Evolutionary conservation across 345 rosid genomes (phyloP).

Genomic region (Lepidium didymum): DNA sequence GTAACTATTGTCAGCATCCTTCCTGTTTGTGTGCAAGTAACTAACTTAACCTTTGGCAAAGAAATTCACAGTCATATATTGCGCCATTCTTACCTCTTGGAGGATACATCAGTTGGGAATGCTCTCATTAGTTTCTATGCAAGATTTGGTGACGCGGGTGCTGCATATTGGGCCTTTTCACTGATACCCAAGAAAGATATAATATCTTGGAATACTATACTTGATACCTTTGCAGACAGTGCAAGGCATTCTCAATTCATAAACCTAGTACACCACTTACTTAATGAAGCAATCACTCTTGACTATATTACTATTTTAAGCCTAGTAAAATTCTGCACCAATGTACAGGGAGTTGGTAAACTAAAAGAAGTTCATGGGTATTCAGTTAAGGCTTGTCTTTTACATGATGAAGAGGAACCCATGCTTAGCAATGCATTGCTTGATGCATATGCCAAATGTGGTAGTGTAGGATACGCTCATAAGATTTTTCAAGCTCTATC

Average conservation of each 20-base stretch:
- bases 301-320: conserved; percentile 27
- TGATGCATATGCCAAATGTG: conserved; percentile 70
- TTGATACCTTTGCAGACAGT: conserved; percentile 29
- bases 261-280: conserved; percentile 40
- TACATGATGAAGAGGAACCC: conserved; percentile 34
- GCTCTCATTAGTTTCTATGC: conserved; percentile 55
- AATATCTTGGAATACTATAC: conserved; percentile 35
- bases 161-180: conserved; percentile 39
- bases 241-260: conserved; percentile 34
- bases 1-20: conserved; percentile 61
- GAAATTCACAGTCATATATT: conserved; percentile 25
- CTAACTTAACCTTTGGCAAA: conserved; percentile 41
- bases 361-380: conserved; percentile 75
- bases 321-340: conserved; percentile 23
- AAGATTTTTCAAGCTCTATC: conserved; percentile 49
- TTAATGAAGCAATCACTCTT: conserved; percentile 38
- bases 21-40: conserved; percentile 58
- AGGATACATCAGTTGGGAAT: conserved; percentile 33
- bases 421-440: conserved; percentile 55
- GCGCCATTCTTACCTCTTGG: conserved; percentile 21
- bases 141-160: conserved; percentile 43
- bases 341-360: conserved; percentile 28
- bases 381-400: conserved; percentile 44
- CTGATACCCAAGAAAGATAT: conserved; percentile 25
- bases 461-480: conserved; percentile 46